Evolutionary conservation across 2,329 filamentous ascomycete genomes (phyloP), one percentile per base, ranked within the genome.

Genomic region (Aspergillus costaricaensis): DNA sequence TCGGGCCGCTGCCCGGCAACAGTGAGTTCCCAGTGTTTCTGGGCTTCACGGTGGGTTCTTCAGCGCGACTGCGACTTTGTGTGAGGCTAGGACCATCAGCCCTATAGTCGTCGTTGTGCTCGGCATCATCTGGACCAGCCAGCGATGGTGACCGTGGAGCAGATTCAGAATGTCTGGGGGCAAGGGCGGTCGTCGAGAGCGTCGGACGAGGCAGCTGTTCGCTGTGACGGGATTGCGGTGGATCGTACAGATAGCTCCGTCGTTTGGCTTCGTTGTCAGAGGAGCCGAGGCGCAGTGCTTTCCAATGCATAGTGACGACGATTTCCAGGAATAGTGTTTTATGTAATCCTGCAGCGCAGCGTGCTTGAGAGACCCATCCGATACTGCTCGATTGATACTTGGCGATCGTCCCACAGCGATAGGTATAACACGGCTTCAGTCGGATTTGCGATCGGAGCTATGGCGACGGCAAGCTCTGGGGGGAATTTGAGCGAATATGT

Each of bases 271-370:
- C 69, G 65, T 64, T 71, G 64, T 77, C 72, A 58, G 66, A 63
- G 53, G 73, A 65, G 62, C 70, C 69, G 41, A 77, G 68, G 57
- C 75, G 72, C 57, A 76, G 67, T 54, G 72, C 72, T 72, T 75
- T 76, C 73, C 75, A 77, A 74, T 76, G 73, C 75, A 77, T 77
- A 66, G 65, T 69, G 70, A 65, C 66, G 60, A 55, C 23, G 32
- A 65, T 68, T 58, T 62, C 55, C 65, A 64, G 59, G 58, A 50
- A 47, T 57, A 54, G 63, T 55, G 57, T 36, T 51, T 60, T 66
- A 67, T 49, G 60, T 58, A 58, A 64, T 61, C 59, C 61, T 68
- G 59, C 63, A 64, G 54, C 55, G 52, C 65, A 64, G 50, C 48
- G 60, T 58, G 57, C 23, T 48, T 36, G 44, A 60, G 50, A 60